A percentile compares a stretch with the other conserved stretches of the same genome.
These are phyloP conservation scores for Bipolaris oryzae DNA, from an alignment of 2,329 filamentous ascomycete species.

Conservation along the genomic window DNA sequence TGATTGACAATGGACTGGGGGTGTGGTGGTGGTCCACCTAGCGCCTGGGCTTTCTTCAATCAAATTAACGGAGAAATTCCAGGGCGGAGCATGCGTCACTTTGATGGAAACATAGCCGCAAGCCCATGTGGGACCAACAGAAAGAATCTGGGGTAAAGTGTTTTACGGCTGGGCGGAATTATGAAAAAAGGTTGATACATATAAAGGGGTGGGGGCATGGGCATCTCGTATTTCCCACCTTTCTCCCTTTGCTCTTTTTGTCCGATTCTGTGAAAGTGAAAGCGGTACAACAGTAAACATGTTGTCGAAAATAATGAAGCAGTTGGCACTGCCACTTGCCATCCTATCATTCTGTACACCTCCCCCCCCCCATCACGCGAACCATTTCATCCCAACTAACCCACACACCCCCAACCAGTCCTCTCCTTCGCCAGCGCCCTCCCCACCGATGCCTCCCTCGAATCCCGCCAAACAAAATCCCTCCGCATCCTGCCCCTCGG, in stretches of 20 bases:
- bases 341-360: slow-evolving; percentile 9
- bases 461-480: slow-evolving; percentile 6
- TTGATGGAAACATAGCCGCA: background rate
- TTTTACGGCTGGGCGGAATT: background rate
- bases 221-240: background rate
- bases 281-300: background rate
- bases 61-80: slow-evolving; percentile 1
- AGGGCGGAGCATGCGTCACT: background rate
- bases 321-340: slow-evolving; percentile 4
- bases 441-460: slow-evolving; percentile 7
- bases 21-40: background rate
- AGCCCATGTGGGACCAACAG: background rate
- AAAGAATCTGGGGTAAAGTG: background rate
- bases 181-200: background rate
- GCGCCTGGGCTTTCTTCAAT: background rate
- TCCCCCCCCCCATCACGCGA: too few species aligned
- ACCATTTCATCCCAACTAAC: background rate
- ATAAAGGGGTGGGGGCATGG: background rate
- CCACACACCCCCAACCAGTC: background rate
- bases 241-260: background rate
- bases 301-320: slow-evolving; percentile 7
- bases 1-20: background rate
- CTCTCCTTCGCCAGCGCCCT: slow-evolving; percentile 10
- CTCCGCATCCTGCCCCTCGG: slow-evolving; percentile 28
- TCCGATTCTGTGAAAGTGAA: background rate